Evolutionary conservation across 2,329 filamentous ascomycete genomes (phyloP), one percentile per base, ranked within the genome.

Genomic region (Zopfia rhizophila): DNA sequence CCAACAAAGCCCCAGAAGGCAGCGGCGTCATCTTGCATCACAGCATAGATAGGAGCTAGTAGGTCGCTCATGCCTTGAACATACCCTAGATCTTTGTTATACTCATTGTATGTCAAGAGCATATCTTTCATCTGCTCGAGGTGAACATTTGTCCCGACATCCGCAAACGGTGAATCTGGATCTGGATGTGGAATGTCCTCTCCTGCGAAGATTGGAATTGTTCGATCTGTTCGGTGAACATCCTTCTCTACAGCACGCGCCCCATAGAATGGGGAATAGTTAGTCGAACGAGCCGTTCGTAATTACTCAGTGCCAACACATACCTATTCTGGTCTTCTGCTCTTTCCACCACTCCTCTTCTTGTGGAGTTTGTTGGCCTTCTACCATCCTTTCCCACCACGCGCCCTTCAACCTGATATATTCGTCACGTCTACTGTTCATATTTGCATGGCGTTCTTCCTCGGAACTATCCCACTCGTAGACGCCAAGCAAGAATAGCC

Each of bases 51-150:
- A 2, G 94, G 94, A 0, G 94, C 91, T 7, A 99, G 83, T 1
- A 99, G 83, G 72, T 99, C 94, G 10, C 91, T 97, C 94, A 99
- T 99, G 51, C 94, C 94, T 76, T 99, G 94, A 1, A 99, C 94
- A 66, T 99, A 99, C 36, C 95, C 94, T 3, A 99, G 82, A 47
- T 94, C 90, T 48, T 86, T 89, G 75, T 99, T 99, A 75, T 95
- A 95, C 74, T 99, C 94, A 69, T 99, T 97, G 72, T 99, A 99
- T 0, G 94, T 97, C 13, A 99, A 81, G 1, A 99, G 86, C 90
- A 99, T 96, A 69, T 99, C 94, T 75, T 99, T 99, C 84, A 99
- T 90, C 76, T 99, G 94, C 73, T 99, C 94, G 54, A 99, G 82
- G 72, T 99, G 94, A 5, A 97, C 92, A 63, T 99, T 99, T 33